Base-by-base conservation (phyloP, 2,329 filamentous ascomycete species). In the Colletotrichum euphorbiae region DNA sequence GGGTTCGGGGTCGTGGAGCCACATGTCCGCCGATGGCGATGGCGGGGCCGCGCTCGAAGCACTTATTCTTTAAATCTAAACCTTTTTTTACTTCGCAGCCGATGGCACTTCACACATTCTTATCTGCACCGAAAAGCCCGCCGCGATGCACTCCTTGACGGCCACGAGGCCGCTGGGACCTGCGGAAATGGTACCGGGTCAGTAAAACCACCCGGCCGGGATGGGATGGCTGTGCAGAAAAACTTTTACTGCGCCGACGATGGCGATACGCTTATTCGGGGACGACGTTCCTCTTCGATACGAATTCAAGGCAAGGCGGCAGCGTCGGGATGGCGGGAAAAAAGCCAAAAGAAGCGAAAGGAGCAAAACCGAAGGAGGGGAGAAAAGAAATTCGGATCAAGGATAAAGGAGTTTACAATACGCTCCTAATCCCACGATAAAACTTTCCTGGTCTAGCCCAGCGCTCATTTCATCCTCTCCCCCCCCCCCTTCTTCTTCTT, bases 21-120 rank as follows among this genome's bases (percentile, higher is more conserved):
- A 82, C 62, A n/a, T 77, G 76, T 38, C 79, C 79, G 46, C 79
- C 80, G 55, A 82, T 74, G 52, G 74, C 80, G 55, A 82, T 74
- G 52, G 74, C 72, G 15, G 70, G 58, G 19, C 76, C 75, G 13
- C 72, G 71, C 70, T 82, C 79, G 68, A 80, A 80, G 46, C 76
- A 73, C 6, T n/a, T n/a, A n/a, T n/a, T n/a, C n/a, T n/a, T n/a
- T n/a, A n/a, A n/a, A n/a, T n/a, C n/a, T n/a, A n/a, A n/a, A n/a
- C n/a, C n/a, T n/a, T n/a, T n/a, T n/a, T n/a, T n/a, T n/a, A n/a
- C n/a, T n/a, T n/a, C n/a, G n/a, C n/a, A n/a, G n/a, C n/a, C n/a
- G n/a, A n/a, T n/a, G n/a, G n/a, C n/a, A n/a, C n/a, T n/a, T n/a
- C n/a, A n/a, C n/a, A n/a, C n/a, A n/a, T n/a, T n/a, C n/a, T n/a